Evolutionary conservation across 805 yeast genomes (phyloP), one percentile per base, ranked within the genome.

Genomic region (Alloascoidea hylecoeti): DNA sequence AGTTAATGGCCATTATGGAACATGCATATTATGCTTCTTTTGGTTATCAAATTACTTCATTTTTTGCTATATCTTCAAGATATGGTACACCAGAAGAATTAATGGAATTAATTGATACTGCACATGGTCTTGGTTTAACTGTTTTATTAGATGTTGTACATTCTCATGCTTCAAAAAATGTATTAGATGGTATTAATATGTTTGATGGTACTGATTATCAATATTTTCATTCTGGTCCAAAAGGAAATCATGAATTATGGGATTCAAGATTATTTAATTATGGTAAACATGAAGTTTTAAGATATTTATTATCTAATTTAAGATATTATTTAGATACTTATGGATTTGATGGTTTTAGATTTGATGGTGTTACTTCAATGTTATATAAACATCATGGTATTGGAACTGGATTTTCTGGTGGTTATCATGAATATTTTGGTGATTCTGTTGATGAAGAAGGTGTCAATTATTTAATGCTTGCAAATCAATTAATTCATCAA

Each of bases 21-120:
- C 98, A 89, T 56, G 97, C 98, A 1, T 89, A 89, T 55, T 89
- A 89, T 56, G 98, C 96, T 1, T 84, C 95, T 2, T 89, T 89
- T 55, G 98, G 98, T n/a, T 89, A 89, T 56, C 98, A 89, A 57
- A 77, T 89, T 17, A 88, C 97, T 16, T 82, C 79, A 42, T 92
- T 89, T 55, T 89, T 82, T 55, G 96, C 97, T 2, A 67, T 72
- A 16, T 77, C 92, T 38, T 88, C 96, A 4, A 70, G 98, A 44
- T 92, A 67, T 49, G 98, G 98, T 18, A 75, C 96, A 0, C 97
- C 98, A 2, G 97, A 92, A 48, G 96, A 92, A 37, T 66, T 89
- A 50, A 88, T 83, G 57, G 86, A 82, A 55, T 72, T 89, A 46
- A 72, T 89, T 35, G 98, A 92, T 57, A 75, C 82, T 3, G 97